A percentile compares a stretch with the other conserved stretches of the same genome.
Evolutionary conservation across 371 early-diverging fungal genomes (phyloP).

Genomic region (Apophysomyces elegans): DNA sequence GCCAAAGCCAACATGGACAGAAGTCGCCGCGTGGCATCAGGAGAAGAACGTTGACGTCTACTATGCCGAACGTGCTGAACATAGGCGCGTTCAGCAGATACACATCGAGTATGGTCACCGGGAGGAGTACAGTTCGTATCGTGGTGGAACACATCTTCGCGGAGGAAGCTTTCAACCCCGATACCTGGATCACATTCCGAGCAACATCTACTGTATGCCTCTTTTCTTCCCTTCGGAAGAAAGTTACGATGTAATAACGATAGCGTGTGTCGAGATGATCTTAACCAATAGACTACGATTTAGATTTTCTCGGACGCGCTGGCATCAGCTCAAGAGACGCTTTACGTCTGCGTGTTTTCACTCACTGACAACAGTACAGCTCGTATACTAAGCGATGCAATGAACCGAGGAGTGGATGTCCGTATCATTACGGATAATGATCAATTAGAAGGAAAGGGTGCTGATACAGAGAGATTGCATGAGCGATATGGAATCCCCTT

Average conservation of each 20-base stretch:
- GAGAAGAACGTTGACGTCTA: slow-evolving; percentile 17
- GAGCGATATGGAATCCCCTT: slow-evolving; percentile 53
- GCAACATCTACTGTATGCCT: slow-evolving; percentile 52
- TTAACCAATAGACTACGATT: slow-evolving; percentile 29
- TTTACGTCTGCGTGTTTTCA: slow-evolving; percentile 61
- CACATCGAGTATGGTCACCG: neutral
- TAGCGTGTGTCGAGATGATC: neutral
- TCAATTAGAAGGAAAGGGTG: slow-evolving; percentile 56
- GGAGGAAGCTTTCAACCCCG: slow-evolving; percentile 16
- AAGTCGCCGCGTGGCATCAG: slow-evolving; percentile 15
- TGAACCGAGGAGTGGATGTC: slow-evolving; percentile 60
- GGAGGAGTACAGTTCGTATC: slow-evolving; percentile 16
- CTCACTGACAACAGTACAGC: slow-evolving; percentile 64
- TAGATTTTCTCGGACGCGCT: slow-evolving; percentile 52
- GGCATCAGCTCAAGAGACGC: slow-evolving; percentile 48
- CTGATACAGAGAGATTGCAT: slow-evolving; percentile 52
- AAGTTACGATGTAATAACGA: slow-evolving; percentile 30
- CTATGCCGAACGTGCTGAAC: slow-evolving; percentile 20
- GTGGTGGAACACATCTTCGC: neutral
- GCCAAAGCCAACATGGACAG: slow-evolving; percentile 12
- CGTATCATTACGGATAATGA: slow-evolving; percentile 67
- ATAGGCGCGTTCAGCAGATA: slow-evolving; percentile 16
- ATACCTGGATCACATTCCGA: slow-evolving; percentile 15
- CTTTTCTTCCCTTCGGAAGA: slow-evolving; percentile 61
- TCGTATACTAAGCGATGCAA: slow-evolving; percentile 50